These are phyloP conservation scores for Solanum dulcamara DNA, from an alignment of 257 asterid species.

Conservation along the genomic window DNA sequence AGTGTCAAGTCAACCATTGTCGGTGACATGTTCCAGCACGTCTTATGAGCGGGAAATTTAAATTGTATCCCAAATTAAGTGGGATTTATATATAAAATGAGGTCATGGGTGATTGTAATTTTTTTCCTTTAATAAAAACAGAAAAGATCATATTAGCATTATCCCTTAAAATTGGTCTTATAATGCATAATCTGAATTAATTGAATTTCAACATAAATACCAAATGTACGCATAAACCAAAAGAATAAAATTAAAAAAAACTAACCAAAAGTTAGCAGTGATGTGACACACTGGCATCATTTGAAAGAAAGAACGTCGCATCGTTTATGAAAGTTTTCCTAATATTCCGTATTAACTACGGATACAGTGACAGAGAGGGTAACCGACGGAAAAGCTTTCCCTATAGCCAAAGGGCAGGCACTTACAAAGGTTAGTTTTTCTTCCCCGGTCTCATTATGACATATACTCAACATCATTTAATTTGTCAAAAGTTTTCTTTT, in stretches of 20 bases:
- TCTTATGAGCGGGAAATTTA: not conserved
- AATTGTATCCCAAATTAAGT: not conserved
- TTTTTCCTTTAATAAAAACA: too few species aligned
- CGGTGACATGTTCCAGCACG: not conserved
- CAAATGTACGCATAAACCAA: too few species aligned
- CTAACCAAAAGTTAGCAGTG: too few species aligned
- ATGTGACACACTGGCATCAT: not conserved
- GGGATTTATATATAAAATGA: not conserved
- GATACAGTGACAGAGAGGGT: not conserved
- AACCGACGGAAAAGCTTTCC: too few species aligned
- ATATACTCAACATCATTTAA: not conserved
- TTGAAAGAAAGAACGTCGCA: not conserved
- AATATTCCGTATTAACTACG: not conserved
- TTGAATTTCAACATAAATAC: too few species aligned
- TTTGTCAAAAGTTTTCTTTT: not conserved
- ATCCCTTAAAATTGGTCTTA: not conserved
- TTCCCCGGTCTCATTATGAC: not conserved
- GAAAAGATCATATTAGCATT: not conserved
- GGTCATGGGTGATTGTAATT: too few species aligned
- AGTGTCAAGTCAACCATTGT: not conserved
- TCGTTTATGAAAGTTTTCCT: not conserved
- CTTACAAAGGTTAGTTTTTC: not conserved
- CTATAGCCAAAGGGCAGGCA: not conserved
- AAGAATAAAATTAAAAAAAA: too few species aligned
- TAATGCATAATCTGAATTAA: too few species aligned